Evolutionary conservation across 2,329 filamentous ascomycete genomes (phyloP).

Genomic region (Reticulascus tulasneorum): DNA sequence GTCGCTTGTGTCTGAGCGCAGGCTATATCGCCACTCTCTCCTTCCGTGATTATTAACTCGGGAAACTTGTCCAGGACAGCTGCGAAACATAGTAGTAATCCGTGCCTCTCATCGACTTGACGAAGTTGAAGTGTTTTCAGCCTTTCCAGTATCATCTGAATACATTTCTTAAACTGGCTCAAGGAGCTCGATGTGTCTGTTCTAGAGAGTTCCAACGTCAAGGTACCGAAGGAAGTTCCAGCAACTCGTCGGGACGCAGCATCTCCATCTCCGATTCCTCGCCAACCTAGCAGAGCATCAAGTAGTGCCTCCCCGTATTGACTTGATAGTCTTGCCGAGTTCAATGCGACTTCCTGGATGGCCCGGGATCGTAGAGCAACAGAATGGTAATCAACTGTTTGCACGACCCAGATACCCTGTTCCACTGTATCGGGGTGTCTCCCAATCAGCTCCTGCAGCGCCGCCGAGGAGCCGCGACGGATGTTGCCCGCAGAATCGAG

Average conservation of each 20-base stretch:
- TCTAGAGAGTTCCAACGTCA: constrained; percentile 41
- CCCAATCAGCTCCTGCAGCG: constrained; percentile 88
- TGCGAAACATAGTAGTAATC: constrained; percentile 59
- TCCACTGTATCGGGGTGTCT: constrained; percentile 82
- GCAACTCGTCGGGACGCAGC: constrained; percentile 68
- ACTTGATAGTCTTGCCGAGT: constrained; percentile 61
- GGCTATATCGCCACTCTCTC: too few relatives aligned
- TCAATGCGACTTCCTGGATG: constrained; percentile 70
- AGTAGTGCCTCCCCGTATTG: constrained; percentile 70
- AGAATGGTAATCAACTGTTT: constrained; percentile 87
- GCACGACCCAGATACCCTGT: constrained; percentile 80
- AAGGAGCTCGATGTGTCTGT: constrained; percentile 14
- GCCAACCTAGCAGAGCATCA: constrained; percentile 73
- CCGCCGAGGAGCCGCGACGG: constrained; percentile 84
- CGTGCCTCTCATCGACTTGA: constrained; percentile 68
- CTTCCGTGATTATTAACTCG: constrained; percentile 19
- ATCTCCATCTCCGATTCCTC: constrained; percentile 81
- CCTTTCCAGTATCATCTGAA: constrained; percentile 38
- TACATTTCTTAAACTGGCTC: constrained; percentile 25
- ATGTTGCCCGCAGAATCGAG: constrained; percentile 93
- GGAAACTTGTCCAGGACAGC: constrained; percentile 49
- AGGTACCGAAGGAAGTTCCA: constrained; percentile 62
- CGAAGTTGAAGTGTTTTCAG: constrained; percentile 46
- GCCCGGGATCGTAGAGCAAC: constrained; percentile 85
- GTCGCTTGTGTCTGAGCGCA: background rate